phyloP scores from a whole-genome alignment of 306 rosid species.

The Trifolium subterraneum region DNA sequence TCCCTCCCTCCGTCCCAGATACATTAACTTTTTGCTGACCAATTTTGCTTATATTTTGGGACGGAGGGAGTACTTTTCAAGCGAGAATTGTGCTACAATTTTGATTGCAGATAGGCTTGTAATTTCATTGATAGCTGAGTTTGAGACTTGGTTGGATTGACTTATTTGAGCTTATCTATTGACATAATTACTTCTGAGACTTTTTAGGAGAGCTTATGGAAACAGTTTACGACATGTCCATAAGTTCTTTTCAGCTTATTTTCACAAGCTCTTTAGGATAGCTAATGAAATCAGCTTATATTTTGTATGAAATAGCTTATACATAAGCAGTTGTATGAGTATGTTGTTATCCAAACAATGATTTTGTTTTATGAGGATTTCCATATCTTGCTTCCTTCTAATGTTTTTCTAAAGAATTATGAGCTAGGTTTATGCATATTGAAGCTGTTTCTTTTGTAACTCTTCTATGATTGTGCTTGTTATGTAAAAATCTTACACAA shows the following conservation, averaged over 20 bases:
- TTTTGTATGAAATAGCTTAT: too few relatives aligned
- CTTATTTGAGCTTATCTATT: neutral
- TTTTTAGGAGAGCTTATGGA: neutral
- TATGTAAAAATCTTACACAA: neutral
- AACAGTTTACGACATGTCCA: neutral
- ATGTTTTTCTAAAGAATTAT: too few relatives aligned
- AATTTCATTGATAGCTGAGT: neutral
- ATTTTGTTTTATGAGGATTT: too few relatives aligned
- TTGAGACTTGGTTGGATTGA: neutral
- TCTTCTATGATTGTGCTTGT: slow-evolving; percentile 8
- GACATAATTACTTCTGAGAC: neutral
- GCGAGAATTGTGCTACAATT: neutral
- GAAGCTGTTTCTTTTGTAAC: neutral
- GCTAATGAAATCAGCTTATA: neutral
- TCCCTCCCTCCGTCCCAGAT: too few relatives aligned
- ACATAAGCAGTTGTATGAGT: too few relatives aligned
- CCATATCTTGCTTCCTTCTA: too few relatives aligned
- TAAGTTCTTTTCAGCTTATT: neutral
- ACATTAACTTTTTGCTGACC: too few relatives aligned
- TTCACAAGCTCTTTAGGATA: neutral
- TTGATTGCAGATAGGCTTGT: neutral
- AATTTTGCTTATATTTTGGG: too few relatives aligned
- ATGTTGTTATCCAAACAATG: neutral
- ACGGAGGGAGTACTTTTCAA: too few relatives aligned
- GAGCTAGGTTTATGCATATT: slow-evolving; percentile 2